These are phyloP conservation scores for Cryptosporidium ubiquitum DNA, from an alignment of 169 alveolate genomes.

Conservation along the genomic window DNA sequence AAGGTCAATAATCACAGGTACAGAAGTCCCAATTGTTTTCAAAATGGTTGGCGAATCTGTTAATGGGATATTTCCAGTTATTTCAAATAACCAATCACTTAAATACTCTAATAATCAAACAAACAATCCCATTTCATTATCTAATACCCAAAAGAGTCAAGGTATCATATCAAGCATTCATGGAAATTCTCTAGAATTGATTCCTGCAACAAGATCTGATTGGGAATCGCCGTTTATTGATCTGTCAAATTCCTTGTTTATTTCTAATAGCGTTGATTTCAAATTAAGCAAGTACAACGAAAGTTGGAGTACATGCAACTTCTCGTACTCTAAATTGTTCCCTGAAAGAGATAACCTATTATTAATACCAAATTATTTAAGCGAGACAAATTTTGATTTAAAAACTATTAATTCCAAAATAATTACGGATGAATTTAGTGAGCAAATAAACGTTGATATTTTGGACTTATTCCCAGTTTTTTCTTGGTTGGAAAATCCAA, in stretches of 20 bases:
- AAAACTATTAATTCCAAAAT: neutral
- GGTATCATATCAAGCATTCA: neutral
- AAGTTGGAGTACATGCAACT: slow-evolving; percentile 21
- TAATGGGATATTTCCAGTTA: slow-evolving; percentile 20
- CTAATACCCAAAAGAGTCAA: slow-evolving; percentile 13
- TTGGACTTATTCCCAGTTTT: slow-evolving; percentile 56
- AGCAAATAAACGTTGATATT: slow-evolving; percentile 5
- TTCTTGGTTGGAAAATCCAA: slow-evolving; percentile 51
- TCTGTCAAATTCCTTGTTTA: slow-evolving; percentile 21
- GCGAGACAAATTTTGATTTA: neutral
- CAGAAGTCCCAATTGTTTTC: slow-evolving; percentile 13
- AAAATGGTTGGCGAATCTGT: neutral
- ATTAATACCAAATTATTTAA: slow-evolving; percentile 4
- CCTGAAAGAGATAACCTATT: neutral
- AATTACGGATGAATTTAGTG: neutral
- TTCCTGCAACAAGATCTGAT: slow-evolving; percentile 56
- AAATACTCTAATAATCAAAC: neutral
- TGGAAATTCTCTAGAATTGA: slow-evolving; percentile 4
- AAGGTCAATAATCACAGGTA: slow-evolving; percentile 44
- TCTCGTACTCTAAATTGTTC: neutral
- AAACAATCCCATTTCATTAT: neutral
- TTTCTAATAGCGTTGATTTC: neutral
- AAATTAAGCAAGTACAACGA: neutral
- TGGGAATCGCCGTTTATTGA: slow-evolving; percentile 44
- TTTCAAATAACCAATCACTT: neutral